Percentiles rank a stretch among this genome's conserved stretches.
Evolutionary conservation across 371 early-diverging fungal genomes (phyloP).

Genomic region (Mucor velutinosus): DNA sequence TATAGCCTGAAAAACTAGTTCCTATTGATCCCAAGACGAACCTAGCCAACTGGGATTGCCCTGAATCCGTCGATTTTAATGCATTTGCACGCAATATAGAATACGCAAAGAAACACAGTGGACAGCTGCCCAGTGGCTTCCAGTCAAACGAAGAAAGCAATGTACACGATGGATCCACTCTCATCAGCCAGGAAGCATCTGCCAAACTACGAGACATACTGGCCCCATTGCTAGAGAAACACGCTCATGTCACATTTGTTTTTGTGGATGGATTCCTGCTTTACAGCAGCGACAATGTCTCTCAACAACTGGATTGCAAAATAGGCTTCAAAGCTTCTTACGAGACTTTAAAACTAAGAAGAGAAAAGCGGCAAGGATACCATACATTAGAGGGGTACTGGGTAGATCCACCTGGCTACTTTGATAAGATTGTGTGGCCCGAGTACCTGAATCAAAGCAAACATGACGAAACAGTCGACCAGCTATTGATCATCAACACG

Average conservation of each 20-base stretch:
- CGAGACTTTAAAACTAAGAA: slow-evolving; percentile 63
- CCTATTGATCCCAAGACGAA: slow-evolving; percentile 68
- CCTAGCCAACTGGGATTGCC: slow-evolving; percentile 86
- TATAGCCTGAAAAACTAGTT: slow-evolving; percentile 62
- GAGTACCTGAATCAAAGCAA: slow-evolving; percentile 57
- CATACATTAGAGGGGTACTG: slow-evolving; percentile 70
- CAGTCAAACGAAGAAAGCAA: slow-evolving; percentile 55
- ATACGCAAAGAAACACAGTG: slow-evolving; percentile 37
- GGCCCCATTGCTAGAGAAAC: not conserved
- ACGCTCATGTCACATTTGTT: slow-evolving; percentile 41
- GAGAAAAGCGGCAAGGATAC: slow-evolving; percentile 74
- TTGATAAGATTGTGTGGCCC: slow-evolving; percentile 85
- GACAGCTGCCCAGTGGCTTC: slow-evolving; percentile 43
- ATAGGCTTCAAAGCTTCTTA: slow-evolving; percentile 66
- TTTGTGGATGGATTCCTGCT: slow-evolving; percentile 88
- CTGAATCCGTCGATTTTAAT: slow-evolving; percentile 72
- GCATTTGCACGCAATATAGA: slow-evolving; percentile 46
- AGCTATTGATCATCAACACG: slow-evolving; percentile 30
- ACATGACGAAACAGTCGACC: slow-evolving; percentile 20
- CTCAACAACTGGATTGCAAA: slow-evolving; percentile 59
- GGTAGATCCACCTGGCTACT: slow-evolving; percentile 88
- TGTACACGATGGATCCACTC: slow-evolving; percentile 43
- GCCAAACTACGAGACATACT: not conserved
- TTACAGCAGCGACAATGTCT: slow-evolving; percentile 48
- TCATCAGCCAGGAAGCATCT: slow-evolving; percentile 7